Evolutionary conservation across 1,139 yeast genomes (phyloP).

Genomic region (Petasospora rhodanensis): DNA sequence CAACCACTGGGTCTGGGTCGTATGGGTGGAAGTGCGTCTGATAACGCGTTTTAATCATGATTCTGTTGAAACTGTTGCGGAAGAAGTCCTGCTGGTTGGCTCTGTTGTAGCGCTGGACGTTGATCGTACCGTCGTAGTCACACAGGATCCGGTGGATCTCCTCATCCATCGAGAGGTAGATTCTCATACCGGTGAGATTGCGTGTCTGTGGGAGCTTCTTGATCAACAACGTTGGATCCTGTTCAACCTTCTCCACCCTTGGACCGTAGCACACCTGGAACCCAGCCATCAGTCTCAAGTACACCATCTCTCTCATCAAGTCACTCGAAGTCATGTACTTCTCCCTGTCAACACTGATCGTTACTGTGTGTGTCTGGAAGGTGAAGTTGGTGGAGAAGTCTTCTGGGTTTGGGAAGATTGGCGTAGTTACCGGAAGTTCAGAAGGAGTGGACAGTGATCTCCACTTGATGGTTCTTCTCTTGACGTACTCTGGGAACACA

Average conservation of each 20-base stretch:
- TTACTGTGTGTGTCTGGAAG: constrained; percentile 39
- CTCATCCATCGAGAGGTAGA: constrained; percentile 72
- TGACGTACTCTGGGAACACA: constrained; percentile 70
- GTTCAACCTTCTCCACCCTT: constrained; percentile 60
- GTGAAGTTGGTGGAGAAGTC: constrained; percentile 65
- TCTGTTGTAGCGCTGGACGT: constrained; percentile 66
- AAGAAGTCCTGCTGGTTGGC: constrained; percentile 21
- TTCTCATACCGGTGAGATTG: constrained; percentile 50
- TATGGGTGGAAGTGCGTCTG: constrained; percentile 63
- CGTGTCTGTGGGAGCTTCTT: constrained; percentile 27
- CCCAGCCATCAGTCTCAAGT: constrained; percentile 75
- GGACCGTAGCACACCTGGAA: constrained; percentile 84
- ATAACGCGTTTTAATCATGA: constrained; percentile 69
- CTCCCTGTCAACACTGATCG: constrained; percentile 34
- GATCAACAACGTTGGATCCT: constrained; percentile 38
- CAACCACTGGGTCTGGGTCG: constrained; percentile 50
- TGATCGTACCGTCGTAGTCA: constrained; percentile 64
- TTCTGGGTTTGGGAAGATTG: constrained; percentile 63
- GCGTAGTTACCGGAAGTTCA: constrained; percentile 76
- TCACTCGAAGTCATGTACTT: constrained; percentile 47
- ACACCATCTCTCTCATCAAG: constrained; percentile 82
- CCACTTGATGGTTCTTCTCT: constrained; percentile 80
- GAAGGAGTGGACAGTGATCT: constrained; percentile 91
- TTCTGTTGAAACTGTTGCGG: constrained; percentile 19
- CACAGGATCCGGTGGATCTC: constrained; percentile 81